Conservation (phyloP, 2,329 filamentous ascomycete genomes). For the Diaporthe vaccinii region DNA sequence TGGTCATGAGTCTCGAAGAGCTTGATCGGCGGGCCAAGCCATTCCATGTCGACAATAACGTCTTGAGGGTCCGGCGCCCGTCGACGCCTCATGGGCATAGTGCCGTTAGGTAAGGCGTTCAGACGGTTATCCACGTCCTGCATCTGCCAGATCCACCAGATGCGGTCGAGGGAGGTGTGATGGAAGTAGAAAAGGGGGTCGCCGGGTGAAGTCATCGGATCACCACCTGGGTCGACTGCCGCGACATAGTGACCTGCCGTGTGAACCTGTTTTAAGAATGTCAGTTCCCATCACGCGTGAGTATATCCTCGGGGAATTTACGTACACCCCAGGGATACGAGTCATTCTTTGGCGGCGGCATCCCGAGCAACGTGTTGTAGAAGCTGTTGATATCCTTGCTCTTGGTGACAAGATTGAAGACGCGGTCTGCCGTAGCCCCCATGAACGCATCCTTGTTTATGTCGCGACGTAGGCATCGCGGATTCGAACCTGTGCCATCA, state of each 20-base stretch:
- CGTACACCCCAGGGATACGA: conserved; percentile 55
- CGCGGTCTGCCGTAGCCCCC: conserved; percentile 53
- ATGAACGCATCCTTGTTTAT: conserved; percentile 54
- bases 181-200: conserved; percentile 58
- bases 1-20: conserved; percentile 47
- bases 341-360: conserved; percentile 51
- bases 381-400: conserved; percentile 55
- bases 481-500: conserved; percentile 55
- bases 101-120: conserved; percentile 47
- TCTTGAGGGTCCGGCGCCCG: conserved; percentile 24
- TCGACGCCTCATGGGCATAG: conserved; percentile 44
- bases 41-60: conserved; percentile 47
- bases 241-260: conserved; percentile 55
- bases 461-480: conserved; percentile 59
- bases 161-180: conserved; percentile 53
- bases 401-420: conserved; percentile 52
- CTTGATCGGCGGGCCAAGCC: conserved; percentile 44
- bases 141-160: conserved; percentile 58
- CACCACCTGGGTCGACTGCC: conserved; percentile 54
- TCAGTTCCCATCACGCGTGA: neutral
- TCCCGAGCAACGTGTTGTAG: conserved; percentile 56
- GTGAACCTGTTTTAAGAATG: conserved; percentile 47
- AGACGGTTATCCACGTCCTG: conserved; percentile 45
- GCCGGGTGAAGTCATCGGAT: conserved; percentile 53
- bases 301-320: neutral